A percentile compares a stretch with the other conserved stretches of the same genome.
Evolutionary conservation across 2,329 filamentous ascomycete genomes (phyloP).

Genomic region (Aspergillus ochraceus): DNA sequence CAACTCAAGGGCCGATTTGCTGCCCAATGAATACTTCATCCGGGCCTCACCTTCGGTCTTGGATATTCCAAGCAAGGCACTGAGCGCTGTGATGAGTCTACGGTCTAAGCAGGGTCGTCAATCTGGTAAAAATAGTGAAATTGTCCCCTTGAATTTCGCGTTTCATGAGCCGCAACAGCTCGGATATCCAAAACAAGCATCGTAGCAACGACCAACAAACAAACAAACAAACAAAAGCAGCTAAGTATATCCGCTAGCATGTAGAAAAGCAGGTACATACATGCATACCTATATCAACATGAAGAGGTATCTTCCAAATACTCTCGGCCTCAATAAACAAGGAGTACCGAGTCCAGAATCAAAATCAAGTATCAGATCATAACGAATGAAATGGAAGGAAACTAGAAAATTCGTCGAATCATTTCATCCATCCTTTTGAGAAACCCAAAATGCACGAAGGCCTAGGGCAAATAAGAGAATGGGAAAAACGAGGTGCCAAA

Average conservation of each 20-base stretch:
- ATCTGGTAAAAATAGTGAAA: not conserved
- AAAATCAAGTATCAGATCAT: not conserved
- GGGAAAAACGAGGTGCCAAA: not conserved
- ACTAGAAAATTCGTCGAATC: constrained; percentile 7
- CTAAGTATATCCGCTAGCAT: not conserved
- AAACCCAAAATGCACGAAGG: not conserved
- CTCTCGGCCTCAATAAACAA: not conserved
- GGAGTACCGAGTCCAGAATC: not conserved
- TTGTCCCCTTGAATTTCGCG: not conserved
- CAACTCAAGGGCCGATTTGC: constrained; percentile 15
- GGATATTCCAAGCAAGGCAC: no score
- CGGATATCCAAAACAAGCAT: not conserved
- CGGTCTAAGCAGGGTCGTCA: not conserved
- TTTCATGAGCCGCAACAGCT: not conserved
- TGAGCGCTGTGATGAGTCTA: not conserved
- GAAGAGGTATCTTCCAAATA: not conserved
- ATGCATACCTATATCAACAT: not conserved
- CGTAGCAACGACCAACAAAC: not conserved
- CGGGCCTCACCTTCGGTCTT: constrained; percentile 9
- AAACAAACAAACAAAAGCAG: not conserved
- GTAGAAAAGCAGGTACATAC: not conserved
- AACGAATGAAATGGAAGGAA: not conserved
- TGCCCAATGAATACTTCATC: constrained; percentile 16
- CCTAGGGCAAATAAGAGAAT: not conserved
- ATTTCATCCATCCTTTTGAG: constrained; percentile 5